Conservation (phyloP, 768 basidiomycete genomes). For the Lactarius evosmus region DNA sequence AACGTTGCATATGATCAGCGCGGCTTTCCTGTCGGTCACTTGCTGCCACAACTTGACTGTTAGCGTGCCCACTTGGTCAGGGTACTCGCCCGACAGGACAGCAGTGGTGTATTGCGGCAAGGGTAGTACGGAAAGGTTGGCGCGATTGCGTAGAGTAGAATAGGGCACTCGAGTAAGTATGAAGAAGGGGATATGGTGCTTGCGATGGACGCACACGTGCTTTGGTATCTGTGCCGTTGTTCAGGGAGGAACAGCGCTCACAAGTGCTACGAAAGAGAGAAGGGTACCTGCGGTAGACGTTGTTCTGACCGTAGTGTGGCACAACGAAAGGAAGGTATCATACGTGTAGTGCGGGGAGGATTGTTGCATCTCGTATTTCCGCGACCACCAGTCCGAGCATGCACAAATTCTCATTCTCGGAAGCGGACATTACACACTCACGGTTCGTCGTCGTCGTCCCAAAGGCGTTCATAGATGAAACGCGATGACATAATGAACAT, state of each 20-base stretch:
- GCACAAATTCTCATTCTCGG: too few species aligned
- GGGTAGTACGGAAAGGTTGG: slow-evolving; percentile 20
- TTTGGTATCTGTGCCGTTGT: background rate
- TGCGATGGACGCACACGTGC: slow-evolving; percentile 6
- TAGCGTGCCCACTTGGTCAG: slow-evolving; percentile 32
- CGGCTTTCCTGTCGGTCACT: slow-evolving; percentile 18
- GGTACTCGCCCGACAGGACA: background rate
- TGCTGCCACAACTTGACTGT: slow-evolving; percentile 16
- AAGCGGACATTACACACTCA: too few species aligned
- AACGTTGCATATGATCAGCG: slow-evolving; percentile 15
- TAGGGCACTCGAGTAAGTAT: too few species aligned
- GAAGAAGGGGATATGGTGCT: slow-evolving; percentile 10
- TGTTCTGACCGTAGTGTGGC: background rate
- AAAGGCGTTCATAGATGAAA: too few species aligned
- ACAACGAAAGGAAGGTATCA: too few species aligned
- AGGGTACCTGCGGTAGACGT: background rate
- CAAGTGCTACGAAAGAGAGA: background rate
- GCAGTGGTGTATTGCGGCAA: background rate
- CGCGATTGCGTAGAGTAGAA: too few species aligned
- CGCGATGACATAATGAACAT: too few species aligned
- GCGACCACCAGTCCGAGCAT: too few species aligned
- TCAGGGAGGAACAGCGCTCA: background rate
- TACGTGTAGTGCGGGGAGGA: too few species aligned
- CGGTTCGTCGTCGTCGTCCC: too few species aligned
- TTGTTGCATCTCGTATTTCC: too few species aligned